Conservation (phyloP, 345 rosid genomes). For the Aethionema arabicum region DNA sequence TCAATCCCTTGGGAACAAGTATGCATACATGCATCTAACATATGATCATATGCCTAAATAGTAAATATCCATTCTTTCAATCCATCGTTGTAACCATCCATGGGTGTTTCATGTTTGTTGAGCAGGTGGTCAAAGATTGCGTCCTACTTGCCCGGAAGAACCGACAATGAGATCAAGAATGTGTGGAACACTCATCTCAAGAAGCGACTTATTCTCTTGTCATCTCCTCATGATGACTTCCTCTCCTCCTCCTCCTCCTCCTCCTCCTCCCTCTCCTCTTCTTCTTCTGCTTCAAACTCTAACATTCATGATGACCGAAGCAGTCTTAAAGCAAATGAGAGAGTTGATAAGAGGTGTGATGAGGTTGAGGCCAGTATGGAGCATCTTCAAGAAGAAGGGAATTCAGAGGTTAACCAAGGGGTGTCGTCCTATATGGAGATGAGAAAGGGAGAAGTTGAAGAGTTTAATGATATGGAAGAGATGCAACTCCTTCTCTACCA, state of each 20-base stretch:
- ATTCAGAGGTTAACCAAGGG: conserved; percentile 12
- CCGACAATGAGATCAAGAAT: conserved; percentile 86
- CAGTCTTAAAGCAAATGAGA: conserved; percentile 8
- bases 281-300: conserved; percentile 38
- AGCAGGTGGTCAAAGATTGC: conserved; percentile 85
- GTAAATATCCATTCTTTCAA: background rate
- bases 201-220: conserved; percentile 37
- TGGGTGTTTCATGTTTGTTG: background rate
- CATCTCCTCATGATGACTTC: background rate
- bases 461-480: conserved; percentile 18
- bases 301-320: conserved; percentile 4
- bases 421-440: conserved; percentile 17
- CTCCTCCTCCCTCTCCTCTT: conserved; percentile 35
- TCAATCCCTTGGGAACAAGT: conserved; percentile 74
- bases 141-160: conserved; percentile 70
- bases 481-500: conserved; percentile 28
- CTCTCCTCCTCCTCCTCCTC: conserved; percentile 24
- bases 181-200: conserved; percentile 79
- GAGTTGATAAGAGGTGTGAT: conserved; percentile 5
- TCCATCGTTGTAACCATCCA: background rate
- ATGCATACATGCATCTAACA: conserved; percentile 14
- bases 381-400: conserved; percentile 3
- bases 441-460: conserved; percentile 19
- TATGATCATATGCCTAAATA: background rate
- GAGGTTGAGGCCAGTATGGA: too few species aligned